Evolutionary conservation across 2,329 filamentous ascomycete genomes (phyloP), one percentile per base, ranked within the genome.

Genomic region (Diaporthe sp.): DNA sequence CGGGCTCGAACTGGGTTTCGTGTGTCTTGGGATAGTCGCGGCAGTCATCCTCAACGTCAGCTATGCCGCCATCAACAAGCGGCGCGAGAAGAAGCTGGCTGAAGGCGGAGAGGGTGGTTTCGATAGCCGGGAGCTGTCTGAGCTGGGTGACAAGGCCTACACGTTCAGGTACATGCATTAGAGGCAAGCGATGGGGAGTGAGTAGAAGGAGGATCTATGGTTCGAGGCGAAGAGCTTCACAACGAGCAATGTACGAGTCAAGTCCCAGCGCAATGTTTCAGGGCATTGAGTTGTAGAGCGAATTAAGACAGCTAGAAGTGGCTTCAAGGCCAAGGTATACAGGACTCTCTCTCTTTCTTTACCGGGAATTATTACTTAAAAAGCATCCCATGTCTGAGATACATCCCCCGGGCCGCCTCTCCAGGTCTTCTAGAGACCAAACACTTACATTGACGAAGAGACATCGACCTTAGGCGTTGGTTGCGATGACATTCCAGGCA

Each of bases 111-210:
- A 87, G 4, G 82, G 84, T 7, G 78, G 74, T 2, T 83, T 80
- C 51, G 84, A 84, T 0, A 77, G 79, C 0, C 86, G 90, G 79
- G 88, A 92, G 79, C 81, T 93, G 59, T 90, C 90, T 9, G 86
- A 85, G 13, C 81, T 89, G 80, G 92, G 92, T 0, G 92, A 94
- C 79, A 88, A 86, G 76, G 91, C 92, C 2, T 82, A 92, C 2
- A 90, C 90, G 0, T 94, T 91, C 82, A 87, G 89, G 75, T 94
- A 94, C 79, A 90, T 92, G 81, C 85, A 86, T 72, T 88, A 25
- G 77, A 82, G 39, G 39, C 39, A 31, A 42, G 10, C 25, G 34
- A 6, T 22, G 5, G 17, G 15, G 22, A 19, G 12, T 9, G 13
- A 19, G 46, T 4, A 53, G 8, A 39, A 1, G 22, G 28, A 25